These are phyloP conservation scores for Diphasiastrum complanatum DNA, from an alignment of 83 land plant genomes.

Conservation along the genomic window DNA sequence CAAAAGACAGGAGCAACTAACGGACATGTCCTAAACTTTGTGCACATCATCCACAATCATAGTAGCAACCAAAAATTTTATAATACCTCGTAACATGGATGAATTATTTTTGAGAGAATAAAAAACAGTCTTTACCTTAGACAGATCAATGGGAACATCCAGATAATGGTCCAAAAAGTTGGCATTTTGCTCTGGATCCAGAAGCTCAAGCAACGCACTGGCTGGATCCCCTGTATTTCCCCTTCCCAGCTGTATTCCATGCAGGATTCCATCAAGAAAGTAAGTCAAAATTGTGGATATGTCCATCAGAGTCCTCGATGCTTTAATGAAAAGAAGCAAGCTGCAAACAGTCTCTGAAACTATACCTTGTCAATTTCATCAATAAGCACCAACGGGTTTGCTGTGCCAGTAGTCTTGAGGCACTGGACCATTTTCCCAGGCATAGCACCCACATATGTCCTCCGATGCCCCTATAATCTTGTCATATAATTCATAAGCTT, in stretches of 20 bases:
- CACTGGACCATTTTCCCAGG: conserved; percentile 99
- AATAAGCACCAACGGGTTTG: conserved; percentile 90
- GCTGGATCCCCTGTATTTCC: conserved; percentile 99
- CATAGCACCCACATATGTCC: conserved; percentile 98
- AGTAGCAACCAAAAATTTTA: no score
- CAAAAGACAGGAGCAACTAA: no score
- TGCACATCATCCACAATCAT: no score
- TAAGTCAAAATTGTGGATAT: neutral
- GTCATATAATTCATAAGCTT: conserved; percentile 1
- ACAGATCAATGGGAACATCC: conserved; percentile 90
- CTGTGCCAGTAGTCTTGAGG: conserved; percentile 79
- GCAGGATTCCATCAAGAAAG: neutral
- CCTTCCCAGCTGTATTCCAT: conserved; percentile 59
- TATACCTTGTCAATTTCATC: conserved; percentile 98
- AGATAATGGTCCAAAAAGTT: conserved; percentile 96
- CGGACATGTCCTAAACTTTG: no score
- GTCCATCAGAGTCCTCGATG: neutral
- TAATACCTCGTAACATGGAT: no score
- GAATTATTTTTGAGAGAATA: neutral
- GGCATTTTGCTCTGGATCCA: conserved; percentile 98
- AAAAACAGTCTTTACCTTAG: conserved; percentile 57
- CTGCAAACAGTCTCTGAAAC: neutral
- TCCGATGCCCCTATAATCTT: conserved; percentile 88
- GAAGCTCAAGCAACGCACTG: conserved; percentile 89
- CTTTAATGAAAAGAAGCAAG: neutral